Conservation (phyloP, 805 yeast genomes). For the Sugiyamaella americana region DNA sequence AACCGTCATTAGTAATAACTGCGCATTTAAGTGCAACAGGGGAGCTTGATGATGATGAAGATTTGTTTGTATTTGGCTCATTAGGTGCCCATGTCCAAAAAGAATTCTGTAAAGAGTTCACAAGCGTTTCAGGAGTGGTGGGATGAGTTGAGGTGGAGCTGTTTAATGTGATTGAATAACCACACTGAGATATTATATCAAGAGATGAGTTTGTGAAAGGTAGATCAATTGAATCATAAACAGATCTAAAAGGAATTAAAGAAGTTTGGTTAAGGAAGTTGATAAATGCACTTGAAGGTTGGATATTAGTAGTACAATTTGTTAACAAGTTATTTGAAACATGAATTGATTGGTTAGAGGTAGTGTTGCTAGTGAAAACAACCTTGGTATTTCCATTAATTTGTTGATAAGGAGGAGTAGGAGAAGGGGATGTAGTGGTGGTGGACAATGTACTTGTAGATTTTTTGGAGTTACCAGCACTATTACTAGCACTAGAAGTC, state of each 20-base stretch:
- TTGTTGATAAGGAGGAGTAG: neutral
- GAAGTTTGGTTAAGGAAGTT: neutral
- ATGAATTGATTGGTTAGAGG: neutral
- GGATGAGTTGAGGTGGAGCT: slow-evolving; percentile 25
- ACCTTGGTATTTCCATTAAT: neutral
- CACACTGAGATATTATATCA: slow-evolving; percentile 43
- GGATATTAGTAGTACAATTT: neutral
- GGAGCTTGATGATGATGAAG: slow-evolving; percentile 12
- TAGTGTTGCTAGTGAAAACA: neutral
- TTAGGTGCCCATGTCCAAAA: slow-evolving; percentile 71
- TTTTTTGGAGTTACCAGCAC: neutral
- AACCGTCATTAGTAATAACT: slow-evolving; percentile 39
- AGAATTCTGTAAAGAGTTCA: slow-evolving; percentile 8
- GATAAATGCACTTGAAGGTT: neutral
- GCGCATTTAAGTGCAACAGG: slow-evolving; percentile 45
- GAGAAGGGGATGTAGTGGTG: neutral
- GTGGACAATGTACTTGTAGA: neutral
- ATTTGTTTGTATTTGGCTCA: slow-evolving; percentile 40
- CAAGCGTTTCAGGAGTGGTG: neutral
- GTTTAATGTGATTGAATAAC: slow-evolving; percentile 60
- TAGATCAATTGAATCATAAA: slow-evolving; percentile 11
- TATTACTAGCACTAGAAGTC: neutral
- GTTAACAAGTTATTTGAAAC: neutral
- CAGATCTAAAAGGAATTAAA: slow-evolving; percentile 1
- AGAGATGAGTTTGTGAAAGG: slow-evolving; percentile 40